phyloP scores from a whole-genome alignment of 345 rosid species.

The Eutrema japonicum region DNA sequence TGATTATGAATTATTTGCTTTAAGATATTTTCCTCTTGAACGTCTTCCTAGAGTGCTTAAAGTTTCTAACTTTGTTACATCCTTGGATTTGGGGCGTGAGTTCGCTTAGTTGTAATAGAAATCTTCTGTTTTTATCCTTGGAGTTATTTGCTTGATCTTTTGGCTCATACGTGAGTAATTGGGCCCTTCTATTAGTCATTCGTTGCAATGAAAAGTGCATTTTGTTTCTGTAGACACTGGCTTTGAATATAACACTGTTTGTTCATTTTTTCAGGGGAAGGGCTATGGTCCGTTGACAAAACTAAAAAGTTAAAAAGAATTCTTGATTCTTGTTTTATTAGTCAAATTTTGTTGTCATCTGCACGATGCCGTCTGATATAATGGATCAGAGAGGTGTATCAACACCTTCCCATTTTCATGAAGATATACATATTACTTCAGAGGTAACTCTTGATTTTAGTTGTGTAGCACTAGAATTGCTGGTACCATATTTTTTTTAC shows the following conservation, averaged over 20 bases:
- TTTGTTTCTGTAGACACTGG: slow-evolving; percentile 9
- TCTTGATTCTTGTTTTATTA: slow-evolving; percentile 28
- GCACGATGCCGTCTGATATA: slow-evolving; percentile 64
- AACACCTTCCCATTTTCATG: slow-evolving; percentile 49
- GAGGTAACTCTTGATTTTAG: slow-evolving; percentile 51
- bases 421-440: slow-evolving; percentile 49
- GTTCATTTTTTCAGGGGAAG: slow-evolving; percentile 41
- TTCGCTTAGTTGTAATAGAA: slow-evolving; percentile 7
- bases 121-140: slow-evolving; percentile 15
- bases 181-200: neutral
- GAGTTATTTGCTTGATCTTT: slow-evolving; percentile 2
- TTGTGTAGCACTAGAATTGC: slow-evolving; percentile 26
- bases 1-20: slow-evolving; percentile 6
- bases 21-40: neutral
- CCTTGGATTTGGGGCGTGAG: slow-evolving; percentile 16
- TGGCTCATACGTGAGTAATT: slow-evolving; percentile 2
- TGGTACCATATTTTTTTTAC: neutral
- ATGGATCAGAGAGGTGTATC: slow-evolving; percentile 60
- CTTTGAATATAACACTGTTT: slow-evolving; percentile 5
- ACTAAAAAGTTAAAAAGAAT: slow-evolving; percentile 28
- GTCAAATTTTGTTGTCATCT: slow-evolving; percentile 39
- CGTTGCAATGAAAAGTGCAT: slow-evolving; percentile 17
- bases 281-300: slow-evolving; percentile 33
- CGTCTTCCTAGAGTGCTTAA: slow-evolving; percentile 3
- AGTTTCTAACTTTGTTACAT: slow-evolving; percentile 32